These are phyloP conservation scores for Aspergillus pseudonomiae DNA, from an alignment of 2,329 filamentous ascomycete species.

Conservation along the genomic window DNA sequence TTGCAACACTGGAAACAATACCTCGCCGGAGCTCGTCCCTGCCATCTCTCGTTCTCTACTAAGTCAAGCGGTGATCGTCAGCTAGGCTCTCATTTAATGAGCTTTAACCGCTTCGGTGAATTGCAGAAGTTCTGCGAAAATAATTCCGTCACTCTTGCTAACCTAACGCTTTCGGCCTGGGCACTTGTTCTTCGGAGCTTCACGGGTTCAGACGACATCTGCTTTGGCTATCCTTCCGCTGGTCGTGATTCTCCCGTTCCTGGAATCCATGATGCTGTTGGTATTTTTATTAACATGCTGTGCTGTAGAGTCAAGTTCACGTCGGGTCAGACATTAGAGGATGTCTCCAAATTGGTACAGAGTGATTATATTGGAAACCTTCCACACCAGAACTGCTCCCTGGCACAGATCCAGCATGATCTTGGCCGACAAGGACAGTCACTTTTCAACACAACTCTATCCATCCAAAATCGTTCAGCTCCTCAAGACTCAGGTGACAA, in stretches of 20 bases:
- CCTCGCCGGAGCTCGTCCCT: constrained; percentile 35
- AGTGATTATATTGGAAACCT: constrained; percentile 51
- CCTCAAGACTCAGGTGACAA: constrained; percentile 27
- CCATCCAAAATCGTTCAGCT: constrained; percentile 42
- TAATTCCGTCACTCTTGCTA: constrained; percentile 38
- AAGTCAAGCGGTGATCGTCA: constrained; percentile 7
- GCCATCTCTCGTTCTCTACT: constrained; percentile 28
- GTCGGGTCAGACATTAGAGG: constrained; percentile 38
- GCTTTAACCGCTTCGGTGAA: constrained; percentile 34
- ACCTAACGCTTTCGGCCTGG: constrained; percentile 43
- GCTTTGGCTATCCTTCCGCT: constrained; percentile 46
- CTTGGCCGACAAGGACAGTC: constrained; percentile 38
- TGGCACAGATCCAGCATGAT: constrained; percentile 52
- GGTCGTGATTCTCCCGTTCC: constrained; percentile 50
- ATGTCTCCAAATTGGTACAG: constrained; percentile 50
- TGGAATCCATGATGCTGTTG: constrained; percentile 51
- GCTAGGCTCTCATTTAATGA: constrained; percentile 17
- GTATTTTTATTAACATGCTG: constrained; percentile 59
- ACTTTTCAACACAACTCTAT: constrained; percentile 48
- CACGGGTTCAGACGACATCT: constrained; percentile 41
- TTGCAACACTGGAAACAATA: constrained; percentile 41
- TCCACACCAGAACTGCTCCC: constrained; percentile 54
- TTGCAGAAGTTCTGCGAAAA: constrained; percentile 36
- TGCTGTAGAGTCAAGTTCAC: constrained; percentile 51
- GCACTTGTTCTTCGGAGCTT: constrained; percentile 40